Percentiles rank a stretch among this genome's conserved stretches.
These are phyloP conservation scores for Sordaria brevicollis DNA, from an alignment of 495 filamentous ascomycete species.

Conservation along the genomic window DNA sequence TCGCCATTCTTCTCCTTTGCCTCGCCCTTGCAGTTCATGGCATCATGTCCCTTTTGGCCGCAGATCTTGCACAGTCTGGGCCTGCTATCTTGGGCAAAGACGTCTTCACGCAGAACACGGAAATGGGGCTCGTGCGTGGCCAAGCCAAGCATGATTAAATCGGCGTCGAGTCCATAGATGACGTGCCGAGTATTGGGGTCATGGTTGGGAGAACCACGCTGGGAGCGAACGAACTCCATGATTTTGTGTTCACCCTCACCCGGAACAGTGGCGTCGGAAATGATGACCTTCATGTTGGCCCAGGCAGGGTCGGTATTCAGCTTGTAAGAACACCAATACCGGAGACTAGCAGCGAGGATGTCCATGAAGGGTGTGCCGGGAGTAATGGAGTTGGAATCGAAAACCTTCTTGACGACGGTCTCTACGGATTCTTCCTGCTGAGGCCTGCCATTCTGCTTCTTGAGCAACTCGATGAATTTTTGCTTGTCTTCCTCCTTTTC, in stretches of 20 bases:
- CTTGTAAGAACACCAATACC: conserved; percentile 96
- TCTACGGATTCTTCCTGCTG: conserved; percentile 52
- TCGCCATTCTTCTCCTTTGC: conserved; percentile 78
- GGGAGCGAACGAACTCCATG: conserved; percentile 95
- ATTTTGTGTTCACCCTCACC: conserved; percentile 99
- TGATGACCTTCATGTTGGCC: conserved; percentile 94
- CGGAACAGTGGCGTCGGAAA: conserved; percentile 94
- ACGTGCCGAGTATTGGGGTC: conserved; percentile 96
- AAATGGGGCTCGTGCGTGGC: conserved; percentile 97
- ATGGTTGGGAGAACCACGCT: conserved; percentile 79
- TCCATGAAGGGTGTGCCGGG: conserved; percentile 99
- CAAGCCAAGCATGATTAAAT: conserved; percentile 97
- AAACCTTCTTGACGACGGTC: conserved; percentile 74
- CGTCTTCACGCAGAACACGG: conserved; percentile 91
- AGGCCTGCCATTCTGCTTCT: conserved; percentile 54
- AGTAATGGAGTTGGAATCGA: conserved; percentile 97
- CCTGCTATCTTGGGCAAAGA: conserved; percentile 83
- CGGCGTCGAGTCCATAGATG: conserved; percentile 91
- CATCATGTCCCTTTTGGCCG: conserved; percentile 82
- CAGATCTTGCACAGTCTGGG: conserved; percentile 73
- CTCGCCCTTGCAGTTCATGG: conserved; percentile 69
- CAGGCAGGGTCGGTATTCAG: conserved; percentile 94
- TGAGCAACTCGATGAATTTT: conserved; percentile 72
- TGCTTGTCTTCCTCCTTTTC: conserved; percentile 89
- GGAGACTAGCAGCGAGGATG: conserved; percentile 77